These are phyloP conservation scores for Coniella lustricola DNA, from an alignment of 2,329 filamentous ascomycete species.

Conservation along the genomic window DNA sequence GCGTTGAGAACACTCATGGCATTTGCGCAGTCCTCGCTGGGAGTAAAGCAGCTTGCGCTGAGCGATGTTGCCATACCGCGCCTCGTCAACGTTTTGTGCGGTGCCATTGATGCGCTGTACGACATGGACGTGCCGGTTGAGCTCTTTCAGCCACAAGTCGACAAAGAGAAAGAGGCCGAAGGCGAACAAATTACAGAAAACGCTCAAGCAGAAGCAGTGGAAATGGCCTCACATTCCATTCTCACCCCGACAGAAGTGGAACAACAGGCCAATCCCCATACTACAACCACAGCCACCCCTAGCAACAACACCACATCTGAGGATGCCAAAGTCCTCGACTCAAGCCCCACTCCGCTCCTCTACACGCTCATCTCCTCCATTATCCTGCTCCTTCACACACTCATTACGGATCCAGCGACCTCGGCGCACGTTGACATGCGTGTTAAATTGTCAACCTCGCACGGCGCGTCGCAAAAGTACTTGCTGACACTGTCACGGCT, in stretches of 20 bases:
- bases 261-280: neutral
- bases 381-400: slow-evolving; percentile 43
- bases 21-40: slow-evolving; percentile 57
- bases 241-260: neutral
- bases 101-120: slow-evolving; percentile 68
- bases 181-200: too few species aligned
- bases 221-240: neutral
- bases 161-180: neutral
- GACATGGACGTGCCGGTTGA: slow-evolving; percentile 40
- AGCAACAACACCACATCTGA: slow-evolving; percentile 14
- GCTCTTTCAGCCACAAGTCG: neutral
- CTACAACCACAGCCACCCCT: too few species aligned
- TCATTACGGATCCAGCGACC: slow-evolving; percentile 42
- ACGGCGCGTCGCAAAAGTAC: slow-evolving; percentile 74
- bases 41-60: slow-evolving; percentile 56
- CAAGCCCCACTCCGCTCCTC: slow-evolving; percentile 24
- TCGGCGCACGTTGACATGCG: slow-evolving; percentile 52
- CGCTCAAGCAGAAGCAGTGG: neutral
- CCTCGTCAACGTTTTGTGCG: slow-evolving; percentile 57
- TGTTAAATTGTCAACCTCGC: slow-evolving; percentile 61
- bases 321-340: neutral
- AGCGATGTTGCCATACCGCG: slow-evolving; percentile 67
- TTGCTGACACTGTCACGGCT: slow-evolving; percentile 72
- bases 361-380: slow-evolving; percentile 42
- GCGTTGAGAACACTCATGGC: slow-evolving; percentile 48